Evolutionary conservation across 75 land plant genomes (phyloP), one percentile per base, ranked within the genome.

Genomic region (Azolla pinnata): DNA sequence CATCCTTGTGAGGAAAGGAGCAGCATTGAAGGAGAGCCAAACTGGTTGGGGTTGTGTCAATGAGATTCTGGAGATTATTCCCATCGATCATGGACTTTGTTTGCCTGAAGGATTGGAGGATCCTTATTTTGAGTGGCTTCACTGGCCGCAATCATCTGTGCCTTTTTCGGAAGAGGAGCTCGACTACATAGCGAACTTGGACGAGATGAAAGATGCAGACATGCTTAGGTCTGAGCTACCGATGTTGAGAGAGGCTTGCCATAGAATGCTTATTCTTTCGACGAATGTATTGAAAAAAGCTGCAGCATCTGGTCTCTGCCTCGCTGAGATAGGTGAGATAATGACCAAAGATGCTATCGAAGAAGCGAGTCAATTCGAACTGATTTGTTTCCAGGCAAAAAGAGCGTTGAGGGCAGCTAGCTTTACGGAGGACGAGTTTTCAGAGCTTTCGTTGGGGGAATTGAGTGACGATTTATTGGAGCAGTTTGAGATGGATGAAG

Each of bases 61-160:
- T 33, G 67, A 75, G 9, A 18, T 69, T 3, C 69, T 84, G 54
- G 90, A 86, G 58, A 76, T 86, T 7, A 75, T 84, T 59, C 90
- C 90, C 0, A 86, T 86, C 40, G 90, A 86, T 59, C 90, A 84
- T 56, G 90, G 90, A 7, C 79, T 86, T 4, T 84, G 90, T 79
- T 67, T 86, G 17, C 90, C 88, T 2, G 90, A 86, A 49, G 65
- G 64, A 29, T 69, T 81, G 46, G 87, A 84, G 31, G 87, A 77
- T 20, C 84, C 81, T 12, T 81, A 84, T 59, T 84, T 84, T 31
- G 87, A 84, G 59, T 84, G 87, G 87, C 76, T 84, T 12, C 87
- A 84, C 45, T 87, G 92, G 92, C 92, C 85, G 30, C 88, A 87
- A 40, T 81, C 88, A 0, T 84, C 91, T 9, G 69, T 86, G 56